phyloP scores from a whole-genome alignment of 345 rosid species.

The Populus euphratica region DNA sequence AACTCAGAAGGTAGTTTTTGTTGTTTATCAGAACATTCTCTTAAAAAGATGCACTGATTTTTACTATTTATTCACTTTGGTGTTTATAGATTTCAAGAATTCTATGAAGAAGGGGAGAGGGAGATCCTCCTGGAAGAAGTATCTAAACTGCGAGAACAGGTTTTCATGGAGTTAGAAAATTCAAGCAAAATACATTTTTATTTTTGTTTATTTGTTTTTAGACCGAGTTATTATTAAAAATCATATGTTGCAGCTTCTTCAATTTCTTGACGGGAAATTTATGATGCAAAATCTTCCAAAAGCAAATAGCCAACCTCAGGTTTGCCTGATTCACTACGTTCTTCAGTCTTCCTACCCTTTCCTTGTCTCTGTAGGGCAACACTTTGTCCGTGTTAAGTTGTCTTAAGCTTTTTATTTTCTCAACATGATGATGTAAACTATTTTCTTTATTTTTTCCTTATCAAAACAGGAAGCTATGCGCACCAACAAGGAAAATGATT shows the following conservation, averaged over 20 bases:
- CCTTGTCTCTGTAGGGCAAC: background rate
- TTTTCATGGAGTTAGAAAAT: constrained; percentile 25
- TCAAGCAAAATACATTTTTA: background rate
- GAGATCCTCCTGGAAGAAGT: constrained; percentile 72
- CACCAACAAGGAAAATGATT: constrained; percentile 44
- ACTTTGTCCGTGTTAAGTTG: background rate
- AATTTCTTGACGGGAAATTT: constrained; percentile 51
- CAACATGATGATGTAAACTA: background rate
- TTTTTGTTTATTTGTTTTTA: constrained; percentile 11
- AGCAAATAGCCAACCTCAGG: constrained; percentile 47
- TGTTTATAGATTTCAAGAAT: constrained; percentile 73
- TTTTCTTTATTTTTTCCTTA: background rate
- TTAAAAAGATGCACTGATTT: background rate
- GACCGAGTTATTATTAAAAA: background rate
- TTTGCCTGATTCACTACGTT: constrained; percentile 25
- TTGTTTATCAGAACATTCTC: constrained; percentile 9
- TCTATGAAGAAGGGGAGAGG: constrained; percentile 95
- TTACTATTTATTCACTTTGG: constrained; percentile 21
- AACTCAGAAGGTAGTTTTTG: constrained; percentile 65
- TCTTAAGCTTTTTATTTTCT: constrained; percentile 3
- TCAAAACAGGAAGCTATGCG: constrained; percentile 43
- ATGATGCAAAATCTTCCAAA: constrained; percentile 36
- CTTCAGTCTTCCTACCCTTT: constrained; percentile 11
- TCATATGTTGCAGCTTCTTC: constrained; percentile 49
- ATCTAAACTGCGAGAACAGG: constrained; percentile 72